These are phyloP conservation scores for Candida verbasci DNA, from an alignment of 805 yeast species.

Conservation along the genomic window DNA sequence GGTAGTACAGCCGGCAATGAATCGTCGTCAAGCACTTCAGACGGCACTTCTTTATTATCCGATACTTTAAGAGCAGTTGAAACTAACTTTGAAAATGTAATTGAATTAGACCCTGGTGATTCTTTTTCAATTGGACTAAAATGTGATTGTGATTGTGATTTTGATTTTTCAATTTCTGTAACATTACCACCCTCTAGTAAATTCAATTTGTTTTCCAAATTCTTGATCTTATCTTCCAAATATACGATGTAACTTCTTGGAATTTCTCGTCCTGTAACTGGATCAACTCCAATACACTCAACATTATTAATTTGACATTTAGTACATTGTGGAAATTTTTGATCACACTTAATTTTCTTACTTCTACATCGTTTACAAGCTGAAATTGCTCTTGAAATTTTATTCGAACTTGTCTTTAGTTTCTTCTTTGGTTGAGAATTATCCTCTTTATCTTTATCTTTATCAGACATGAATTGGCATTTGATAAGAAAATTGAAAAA, in stretches of 20 bases:
- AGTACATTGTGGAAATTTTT: slow-evolving; percentile 62
- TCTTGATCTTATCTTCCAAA: slow-evolving; percentile 59
- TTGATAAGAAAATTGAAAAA: no score
- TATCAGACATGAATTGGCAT: no score
- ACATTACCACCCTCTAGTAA: slow-evolving; percentile 5
- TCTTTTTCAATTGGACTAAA: no score
- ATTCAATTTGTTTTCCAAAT: slow-evolving; percentile 48
- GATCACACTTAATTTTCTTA: slow-evolving; percentile 65
- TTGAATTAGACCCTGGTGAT: slow-evolving; percentile 18
- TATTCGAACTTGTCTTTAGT: not conserved
- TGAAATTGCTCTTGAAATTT: slow-evolving; percentile 58
- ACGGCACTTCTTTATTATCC: slow-evolving; percentile 14
- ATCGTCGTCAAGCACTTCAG: not conserved
- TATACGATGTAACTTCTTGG: slow-evolving; percentile 76
- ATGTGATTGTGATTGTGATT: no score
- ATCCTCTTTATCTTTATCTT: no score
- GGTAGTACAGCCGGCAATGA: slow-evolving; percentile 52
- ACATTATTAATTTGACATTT: slow-evolving; percentile 59
- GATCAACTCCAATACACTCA: slow-evolving; percentile 81
- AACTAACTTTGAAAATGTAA: slow-evolving; percentile 73
- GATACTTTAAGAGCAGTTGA: slow-evolving; percentile 69
- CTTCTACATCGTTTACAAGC: slow-evolving; percentile 82
- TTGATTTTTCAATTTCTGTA: not conserved
- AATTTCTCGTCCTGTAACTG: slow-evolving; percentile 81
- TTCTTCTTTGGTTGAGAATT: no score